These are phyloP conservation scores for Penstemon barbatus DNA, from an alignment of 257 asterid genomes.

Conservation along the genomic window DNA sequence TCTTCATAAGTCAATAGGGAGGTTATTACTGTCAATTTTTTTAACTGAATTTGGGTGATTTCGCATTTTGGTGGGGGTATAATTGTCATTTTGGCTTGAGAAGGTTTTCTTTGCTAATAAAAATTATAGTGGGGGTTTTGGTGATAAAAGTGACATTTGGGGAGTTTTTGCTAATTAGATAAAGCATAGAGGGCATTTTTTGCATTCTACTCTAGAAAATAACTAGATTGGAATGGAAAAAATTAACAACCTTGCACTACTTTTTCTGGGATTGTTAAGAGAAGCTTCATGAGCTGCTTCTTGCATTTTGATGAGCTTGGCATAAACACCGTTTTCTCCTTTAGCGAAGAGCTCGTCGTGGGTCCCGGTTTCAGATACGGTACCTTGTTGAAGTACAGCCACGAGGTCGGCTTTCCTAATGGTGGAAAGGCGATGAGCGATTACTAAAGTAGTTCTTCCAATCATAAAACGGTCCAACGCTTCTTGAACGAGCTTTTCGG, in stretches of 20 bases:
- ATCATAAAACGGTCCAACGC: constrained; percentile 92
- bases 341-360: constrained; percentile 79
- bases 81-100: too few relatives aligned
- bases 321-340: constrained; percentile 77
- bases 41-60: too few relatives aligned
- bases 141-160: too few relatives aligned
- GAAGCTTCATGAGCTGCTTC: constrained; percentile 91
- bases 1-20: too few relatives aligned
- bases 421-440: constrained; percentile 90
- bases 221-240: not conserved
- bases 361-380: constrained; percentile 70
- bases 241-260: constrained; percentile 70
- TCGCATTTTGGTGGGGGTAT: too few relatives aligned
- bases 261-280: constrained; percentile 66
- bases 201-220: not conserved
- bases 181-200: too few relatives aligned
- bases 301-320: constrained; percentile 83
- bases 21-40: too few relatives aligned
- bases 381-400: constrained; percentile 68
- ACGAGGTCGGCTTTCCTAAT: constrained; percentile 86
- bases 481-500: constrained; percentile 88
- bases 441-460: constrained; percentile 84
- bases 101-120: too few relatives aligned
- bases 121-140: too few relatives aligned
- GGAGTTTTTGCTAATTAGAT: too few relatives aligned